A percentile compares a stretch with the other conserved stretches of the same genome.
Evolutionary conservation across 1,284 basidiomycete genomes (phyloP).

Genomic region (Gastroboletus turbinatus): DNA sequence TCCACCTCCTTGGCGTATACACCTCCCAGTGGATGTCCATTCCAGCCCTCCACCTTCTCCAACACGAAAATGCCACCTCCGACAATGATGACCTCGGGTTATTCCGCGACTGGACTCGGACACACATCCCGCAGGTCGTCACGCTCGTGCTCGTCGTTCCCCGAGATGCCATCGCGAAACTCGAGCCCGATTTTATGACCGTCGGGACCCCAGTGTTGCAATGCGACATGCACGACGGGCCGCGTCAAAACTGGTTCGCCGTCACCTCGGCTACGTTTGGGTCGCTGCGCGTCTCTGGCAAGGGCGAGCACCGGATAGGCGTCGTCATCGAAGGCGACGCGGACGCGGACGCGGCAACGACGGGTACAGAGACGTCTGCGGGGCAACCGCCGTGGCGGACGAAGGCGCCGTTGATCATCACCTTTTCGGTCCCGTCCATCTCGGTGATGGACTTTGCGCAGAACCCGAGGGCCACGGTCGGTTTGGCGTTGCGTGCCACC

Average conservation of each 20-base stretch:
- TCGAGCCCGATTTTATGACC: constrained; percentile 22
- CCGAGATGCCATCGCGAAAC: constrained; percentile 11
- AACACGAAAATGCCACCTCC: not conserved
- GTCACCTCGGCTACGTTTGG: constrained; percentile 41
- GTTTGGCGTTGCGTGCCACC: constrained; percentile 31
- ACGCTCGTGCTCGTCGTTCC: constrained; percentile 30
- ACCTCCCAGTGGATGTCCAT: constrained; percentile 5
- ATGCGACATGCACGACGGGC: constrained; percentile 30
- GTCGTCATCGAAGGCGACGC: constrained; percentile 32
- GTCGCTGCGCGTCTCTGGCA: constrained; percentile 23
- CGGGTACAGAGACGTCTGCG: not conserved
- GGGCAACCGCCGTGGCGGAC: constrained; percentile 25
- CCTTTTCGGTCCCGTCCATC: constrained; percentile 37
- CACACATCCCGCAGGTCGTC: constrained; percentile 18
- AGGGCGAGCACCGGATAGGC: constrained; percentile 19
- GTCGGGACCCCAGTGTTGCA: constrained; percentile 39
- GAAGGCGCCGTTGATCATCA: constrained; percentile 38
- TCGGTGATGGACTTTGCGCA: constrained; percentile 26
- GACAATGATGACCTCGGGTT: not conserved
- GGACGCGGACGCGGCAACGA: not conserved
- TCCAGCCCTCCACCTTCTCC: not conserved
- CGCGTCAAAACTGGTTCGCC: constrained; percentile 35
- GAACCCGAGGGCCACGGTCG: constrained; percentile 22
- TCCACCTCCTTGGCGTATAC: constrained; percentile 36
- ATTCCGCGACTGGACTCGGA: constrained; percentile 20